Conservation (phyloP, 2,329 filamentous ascomycete genomes). For the Hypomyces perniciosus region DNA sequence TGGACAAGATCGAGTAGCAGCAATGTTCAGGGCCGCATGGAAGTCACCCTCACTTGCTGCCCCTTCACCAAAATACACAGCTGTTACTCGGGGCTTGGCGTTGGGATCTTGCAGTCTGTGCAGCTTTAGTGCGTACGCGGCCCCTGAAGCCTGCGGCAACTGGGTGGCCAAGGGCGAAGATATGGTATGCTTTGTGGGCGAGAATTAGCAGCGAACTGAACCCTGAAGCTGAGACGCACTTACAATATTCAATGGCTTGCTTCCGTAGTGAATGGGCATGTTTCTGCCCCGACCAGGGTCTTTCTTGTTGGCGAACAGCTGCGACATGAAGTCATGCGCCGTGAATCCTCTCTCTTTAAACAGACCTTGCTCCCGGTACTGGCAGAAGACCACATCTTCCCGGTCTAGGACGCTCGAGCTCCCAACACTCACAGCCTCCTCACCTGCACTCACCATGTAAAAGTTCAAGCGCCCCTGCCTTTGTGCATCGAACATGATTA, state of each 20-base stretch:
- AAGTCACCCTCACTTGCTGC: slow-evolving; percentile 90
- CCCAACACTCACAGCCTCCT: slow-evolving; percentile 90
- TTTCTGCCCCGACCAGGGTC: slow-evolving; percentile 80
- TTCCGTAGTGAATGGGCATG: slow-evolving; percentile 97
- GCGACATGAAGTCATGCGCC: slow-evolving; percentile 86
- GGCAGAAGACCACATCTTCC: slow-evolving; percentile 87
- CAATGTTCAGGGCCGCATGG: slow-evolving; percentile 85
- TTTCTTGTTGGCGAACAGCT: slow-evolving; percentile 81
- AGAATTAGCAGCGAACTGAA: not conserved
- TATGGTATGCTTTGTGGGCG: slow-evolving; percentile 63
- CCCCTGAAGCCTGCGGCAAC: slow-evolving; percentile 80
- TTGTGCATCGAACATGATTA: slow-evolving; percentile 98
- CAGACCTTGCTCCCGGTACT: slow-evolving; percentile 90
- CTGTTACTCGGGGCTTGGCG: slow-evolving; percentile 61
- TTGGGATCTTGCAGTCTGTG: slow-evolving; percentile 68
- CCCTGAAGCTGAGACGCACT: slow-evolving; percentile 23
- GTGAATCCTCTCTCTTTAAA: slow-evolving; percentile 86
- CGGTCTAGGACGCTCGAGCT: slow-evolving; percentile 76
- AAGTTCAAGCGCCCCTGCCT: slow-evolving; percentile 90
- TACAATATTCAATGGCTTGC: slow-evolving; percentile 75
- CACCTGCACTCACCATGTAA: slow-evolving; percentile 94
- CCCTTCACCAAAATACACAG: slow-evolving; percentile 86
- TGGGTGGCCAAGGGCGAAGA: slow-evolving; percentile 80
- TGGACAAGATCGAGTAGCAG: slow-evolving; percentile 80
- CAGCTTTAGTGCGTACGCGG: slow-evolving; percentile 81